Conservation (phyloP, 441 rosid species). For the Gossypium aridum region DNA sequence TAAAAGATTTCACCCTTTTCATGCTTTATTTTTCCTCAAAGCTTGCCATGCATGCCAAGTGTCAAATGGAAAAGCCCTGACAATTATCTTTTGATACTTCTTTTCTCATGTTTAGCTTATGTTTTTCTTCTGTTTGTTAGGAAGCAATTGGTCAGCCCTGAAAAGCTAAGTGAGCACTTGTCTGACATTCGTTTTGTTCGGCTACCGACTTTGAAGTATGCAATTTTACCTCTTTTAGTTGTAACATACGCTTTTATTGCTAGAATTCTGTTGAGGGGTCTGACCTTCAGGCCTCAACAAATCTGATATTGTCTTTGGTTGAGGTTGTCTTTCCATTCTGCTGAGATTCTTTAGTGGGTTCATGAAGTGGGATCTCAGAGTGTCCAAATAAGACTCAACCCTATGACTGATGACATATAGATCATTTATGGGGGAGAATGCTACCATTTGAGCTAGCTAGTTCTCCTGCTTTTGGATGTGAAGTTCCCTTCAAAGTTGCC, state of each 20-base stretch:
- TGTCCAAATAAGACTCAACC: no score
- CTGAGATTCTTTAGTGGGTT: no score
- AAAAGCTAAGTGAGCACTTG: constrained; percentile 58
- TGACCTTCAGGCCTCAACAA: no score
- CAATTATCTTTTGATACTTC: background rate
- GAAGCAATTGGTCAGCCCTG: constrained; percentile 55
- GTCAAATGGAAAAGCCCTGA: background rate
- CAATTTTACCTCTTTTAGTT: background rate
- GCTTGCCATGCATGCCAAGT: background rate
- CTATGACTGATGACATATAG: no score
- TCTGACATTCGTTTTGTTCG: constrained; percentile 80
- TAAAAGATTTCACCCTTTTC: background rate
- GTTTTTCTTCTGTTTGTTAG: constrained; percentile 28
- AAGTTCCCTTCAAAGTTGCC: background rate
- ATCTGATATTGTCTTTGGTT: no score
- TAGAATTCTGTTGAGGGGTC: background rate
- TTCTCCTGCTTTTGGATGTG: background rate
- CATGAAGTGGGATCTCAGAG: no score
- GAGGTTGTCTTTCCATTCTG: no score
- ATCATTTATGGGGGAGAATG: no score
- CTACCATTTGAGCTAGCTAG: no score
- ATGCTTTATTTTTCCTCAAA: background rate
- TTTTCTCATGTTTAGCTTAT: background rate
- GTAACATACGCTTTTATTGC: background rate
- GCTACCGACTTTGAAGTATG: constrained; percentile 62